Percentiles rank a stretch among this genome's conserved stretches.
These are phyloP conservation scores for Geotrichum phurueaensis DNA, from an alignment of 1,139 yeast genomes.

Conservation along the genomic window DNA sequence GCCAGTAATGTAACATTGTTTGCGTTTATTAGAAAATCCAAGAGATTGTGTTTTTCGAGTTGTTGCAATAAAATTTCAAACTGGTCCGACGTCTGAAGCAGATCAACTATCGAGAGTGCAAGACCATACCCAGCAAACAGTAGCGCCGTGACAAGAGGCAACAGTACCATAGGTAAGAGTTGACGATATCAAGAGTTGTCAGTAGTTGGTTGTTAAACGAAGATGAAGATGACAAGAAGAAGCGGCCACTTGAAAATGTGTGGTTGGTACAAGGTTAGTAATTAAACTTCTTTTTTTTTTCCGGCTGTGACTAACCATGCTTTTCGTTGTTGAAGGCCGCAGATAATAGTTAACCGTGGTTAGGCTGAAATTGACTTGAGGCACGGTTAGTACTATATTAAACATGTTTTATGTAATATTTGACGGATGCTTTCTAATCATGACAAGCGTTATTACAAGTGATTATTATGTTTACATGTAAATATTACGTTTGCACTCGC, in stretches of 20 bases:
- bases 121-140: neutral
- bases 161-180: neutral
- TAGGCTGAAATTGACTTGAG: neutral
- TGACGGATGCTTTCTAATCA: neutral
- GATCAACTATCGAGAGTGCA: neutral
- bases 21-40: conserved; percentile 27
- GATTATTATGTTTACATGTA: neutral
- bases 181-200: neutral
- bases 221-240: neutral
- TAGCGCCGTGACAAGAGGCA: neutral
- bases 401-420: neutral
- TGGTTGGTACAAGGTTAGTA: neutral
- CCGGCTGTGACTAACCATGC: neutral
- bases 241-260: neutral
- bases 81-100: neutral
- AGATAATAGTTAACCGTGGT: neutral
- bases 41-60: neutral
- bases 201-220: neutral
- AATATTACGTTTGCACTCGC: neutral
- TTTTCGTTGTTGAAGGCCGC: neutral
- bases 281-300: neutral
- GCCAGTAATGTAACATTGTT: conserved; percentile 73
- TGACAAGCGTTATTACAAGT: neutral
- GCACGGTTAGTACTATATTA: neutral
- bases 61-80: neutral